phyloP scores from a whole-genome alignment of 805 yeast species.

The Diddensiella santjacobensis region DNA sequence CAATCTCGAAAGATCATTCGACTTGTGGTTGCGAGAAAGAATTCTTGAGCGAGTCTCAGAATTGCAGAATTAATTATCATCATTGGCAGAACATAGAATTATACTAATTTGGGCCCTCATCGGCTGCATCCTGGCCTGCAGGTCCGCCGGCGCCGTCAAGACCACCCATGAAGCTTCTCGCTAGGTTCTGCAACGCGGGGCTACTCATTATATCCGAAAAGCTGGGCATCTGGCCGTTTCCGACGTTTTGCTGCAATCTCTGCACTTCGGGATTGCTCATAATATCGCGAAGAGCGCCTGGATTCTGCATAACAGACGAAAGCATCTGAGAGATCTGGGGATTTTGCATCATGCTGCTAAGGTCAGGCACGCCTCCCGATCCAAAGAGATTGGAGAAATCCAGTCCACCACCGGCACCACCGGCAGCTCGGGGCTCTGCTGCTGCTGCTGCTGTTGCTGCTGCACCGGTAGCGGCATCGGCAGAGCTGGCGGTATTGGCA shows the following conservation, averaged over 20 bases:
- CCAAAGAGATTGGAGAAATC: conserved; percentile 41
- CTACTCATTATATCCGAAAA: conserved; percentile 72
- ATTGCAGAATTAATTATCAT: conserved; percentile 25
- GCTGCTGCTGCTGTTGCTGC: conserved; percentile 60
- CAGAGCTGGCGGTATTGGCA: conserved; percentile 34
- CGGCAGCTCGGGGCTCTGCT: conserved; percentile 57
- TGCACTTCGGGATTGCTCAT: conserved; percentile 77
- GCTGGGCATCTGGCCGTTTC: conserved; percentile 56
- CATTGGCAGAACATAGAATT: conserved; percentile 16
- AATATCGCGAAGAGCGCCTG: conserved; percentile 65
- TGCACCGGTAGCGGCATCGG: conserved; percentile 25
- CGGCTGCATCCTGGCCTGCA: not conserved
- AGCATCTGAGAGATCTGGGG: conserved; percentile 93
- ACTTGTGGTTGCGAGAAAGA: conserved; percentile 3
- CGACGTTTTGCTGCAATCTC: conserved; percentile 75
- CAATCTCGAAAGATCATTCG: conserved; percentile 12
- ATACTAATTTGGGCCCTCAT: not conserved
- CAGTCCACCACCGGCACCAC: conserved; percentile 51
- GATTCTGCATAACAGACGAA: conserved; percentile 81
- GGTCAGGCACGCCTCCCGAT: conserved; percentile 65
- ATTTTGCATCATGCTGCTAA: conserved; percentile 61
- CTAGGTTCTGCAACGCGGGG: conserved; percentile 72
- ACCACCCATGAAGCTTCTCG: conserved; percentile 65
- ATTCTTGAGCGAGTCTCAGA: conserved; percentile 12
- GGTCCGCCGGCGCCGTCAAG: conserved; percentile 26